Conservation (phyloP, 768 basidiomycete genomes). For the Rhizopogon salebrosus region DNA sequence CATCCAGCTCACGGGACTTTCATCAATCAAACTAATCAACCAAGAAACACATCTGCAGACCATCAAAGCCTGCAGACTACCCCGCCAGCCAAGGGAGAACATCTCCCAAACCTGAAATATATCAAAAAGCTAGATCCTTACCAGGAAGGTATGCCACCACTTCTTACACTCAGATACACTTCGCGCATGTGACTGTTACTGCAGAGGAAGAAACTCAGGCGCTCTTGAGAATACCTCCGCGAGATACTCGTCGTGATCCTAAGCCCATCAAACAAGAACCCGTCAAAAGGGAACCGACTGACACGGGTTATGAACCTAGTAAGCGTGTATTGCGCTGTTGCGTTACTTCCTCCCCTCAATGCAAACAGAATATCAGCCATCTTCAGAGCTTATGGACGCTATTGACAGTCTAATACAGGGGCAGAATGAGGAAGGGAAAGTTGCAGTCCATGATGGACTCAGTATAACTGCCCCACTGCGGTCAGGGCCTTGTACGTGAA, state of each 20-base stretch:
- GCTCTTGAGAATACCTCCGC: slow-evolving; percentile 6
- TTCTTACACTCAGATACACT: neutral
- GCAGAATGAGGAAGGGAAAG: neutral
- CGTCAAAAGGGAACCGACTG: slow-evolving; percentile 5
- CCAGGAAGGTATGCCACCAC: slow-evolving; percentile 14
- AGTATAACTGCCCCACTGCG: neutral
- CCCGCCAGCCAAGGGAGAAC: neutral
- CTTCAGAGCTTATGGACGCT: slow-evolving; percentile 12
- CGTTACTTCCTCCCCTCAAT: neutral
- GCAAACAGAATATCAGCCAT: slow-evolving; percentile 10
- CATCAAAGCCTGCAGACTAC: neutral
- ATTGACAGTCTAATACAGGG: neutral
- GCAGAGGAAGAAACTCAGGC: slow-evolving; percentile 21
- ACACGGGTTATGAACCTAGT: neutral
- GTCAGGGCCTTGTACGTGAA: neutral
- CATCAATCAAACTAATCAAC: neutral
- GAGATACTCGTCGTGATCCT: slow-evolving; percentile 3
- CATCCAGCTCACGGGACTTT: slow-evolving; percentile 12
- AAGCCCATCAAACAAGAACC: slow-evolving; percentile 8
- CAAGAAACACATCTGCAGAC: neutral
- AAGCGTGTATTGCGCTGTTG: neutral
- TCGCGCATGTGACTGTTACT: neutral
- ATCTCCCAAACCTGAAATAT: slow-evolving; percentile 6
- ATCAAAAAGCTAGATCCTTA: slow-evolving; percentile 26
- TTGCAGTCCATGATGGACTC: neutral